A percentile compares a stretch with the other conserved stretches of the same genome.
phyloP scores from a whole-genome alignment of 768 basidiomycete species.

The Pleurotus salmoneostramineus region DNA sequence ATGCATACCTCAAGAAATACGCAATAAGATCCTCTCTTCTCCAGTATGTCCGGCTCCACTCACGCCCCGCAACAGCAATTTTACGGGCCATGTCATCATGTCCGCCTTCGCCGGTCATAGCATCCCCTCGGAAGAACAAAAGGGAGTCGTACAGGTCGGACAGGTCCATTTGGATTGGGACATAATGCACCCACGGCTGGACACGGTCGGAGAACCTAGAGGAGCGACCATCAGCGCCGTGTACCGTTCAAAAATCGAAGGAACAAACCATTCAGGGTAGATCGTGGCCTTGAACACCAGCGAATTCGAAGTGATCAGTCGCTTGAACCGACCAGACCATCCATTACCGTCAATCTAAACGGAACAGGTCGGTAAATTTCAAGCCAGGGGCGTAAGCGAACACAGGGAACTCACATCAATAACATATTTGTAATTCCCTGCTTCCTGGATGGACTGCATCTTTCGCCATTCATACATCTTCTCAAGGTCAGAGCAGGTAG shows the following conservation, averaged over 20 bases:
- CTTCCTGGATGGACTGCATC: constrained; percentile 38
- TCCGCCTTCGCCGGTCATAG: constrained; percentile 42
- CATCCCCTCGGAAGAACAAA: constrained; percentile 68
- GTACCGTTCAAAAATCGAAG: not conserved
- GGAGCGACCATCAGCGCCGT: not conserved
- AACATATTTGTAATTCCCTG: constrained; percentile 59
- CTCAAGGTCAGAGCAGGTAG: constrained; percentile 40
- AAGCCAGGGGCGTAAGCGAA: not conserved
- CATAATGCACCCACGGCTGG: constrained; percentile 71
- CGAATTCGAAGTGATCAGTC: constrained; percentile 58
- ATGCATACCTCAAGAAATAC: constrained; percentile 35
- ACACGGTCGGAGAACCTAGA: constrained; percentile 52
- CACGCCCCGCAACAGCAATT: constrained; percentile 44
- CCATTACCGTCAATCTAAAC: constrained; percentile 58
- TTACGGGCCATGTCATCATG: constrained; percentile 56
- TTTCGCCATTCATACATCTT: constrained; percentile 47
- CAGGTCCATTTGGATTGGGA: constrained; percentile 63
- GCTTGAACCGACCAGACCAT: constrained; percentile 69
- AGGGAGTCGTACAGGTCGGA: constrained; percentile 68
- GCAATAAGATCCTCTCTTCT: constrained; percentile 42
- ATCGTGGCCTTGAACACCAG: constrained; percentile 68
- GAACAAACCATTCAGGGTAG: constrained; percentile 65
- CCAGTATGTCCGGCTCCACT: constrained; percentile 45
- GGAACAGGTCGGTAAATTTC: not conserved
- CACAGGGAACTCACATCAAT: constrained; percentile 39